Base-by-base conservation (phyloP, 306 rosid genomes). In the Pachyrhizus erosus region DNA sequence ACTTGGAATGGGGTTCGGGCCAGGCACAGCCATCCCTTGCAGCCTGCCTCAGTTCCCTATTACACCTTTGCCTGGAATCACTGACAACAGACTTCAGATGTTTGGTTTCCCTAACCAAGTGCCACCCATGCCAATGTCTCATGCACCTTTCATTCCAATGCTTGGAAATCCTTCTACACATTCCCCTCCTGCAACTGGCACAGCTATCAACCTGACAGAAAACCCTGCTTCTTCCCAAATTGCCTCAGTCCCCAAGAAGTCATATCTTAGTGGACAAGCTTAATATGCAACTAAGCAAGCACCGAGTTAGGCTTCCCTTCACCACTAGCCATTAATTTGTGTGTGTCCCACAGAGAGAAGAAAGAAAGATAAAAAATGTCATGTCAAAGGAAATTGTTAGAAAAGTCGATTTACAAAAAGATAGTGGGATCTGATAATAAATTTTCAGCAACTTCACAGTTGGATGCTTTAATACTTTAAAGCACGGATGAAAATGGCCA, bases 51-150 rank as follows among this genome's bases (percentile, higher is more conserved):
- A 77, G 77, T 83, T 83, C 69, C 77, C 87, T 62, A 33, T 78
- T 39, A 68, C 85, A 76, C 85, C 83, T 45, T 1, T 78, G 8
- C 43, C 78, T 45, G 48, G 49, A 5, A 81, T 75, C 77, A 52
- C 82, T 43, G 83, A 68, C 26, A 84, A 78, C 37, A 13, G 43
- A 66, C 15, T 48, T 58, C 39, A 48, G 4, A 84, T 84, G 88
- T 66, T 78, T 82, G 84, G 52, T 65, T 64, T 88, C 73, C 90
- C 86, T n/a, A 70, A 67, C 76, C 90, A 82, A 24, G 14, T 79
- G 26, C 78, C 74, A 7, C 77, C 54, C 77, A 78, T 70, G 29
- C 86, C 87, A 0, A 65, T 82, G 52, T 61, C 83, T 43, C 88
- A 74, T 49, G 26, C 85, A 45, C 70, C 85, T 55, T 78, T 80